Evolutionary conservation across 208 protist species (phyloP), one percentile per base, ranked within the genome.

Genomic region (Herpetomonas tarakana): DNA sequence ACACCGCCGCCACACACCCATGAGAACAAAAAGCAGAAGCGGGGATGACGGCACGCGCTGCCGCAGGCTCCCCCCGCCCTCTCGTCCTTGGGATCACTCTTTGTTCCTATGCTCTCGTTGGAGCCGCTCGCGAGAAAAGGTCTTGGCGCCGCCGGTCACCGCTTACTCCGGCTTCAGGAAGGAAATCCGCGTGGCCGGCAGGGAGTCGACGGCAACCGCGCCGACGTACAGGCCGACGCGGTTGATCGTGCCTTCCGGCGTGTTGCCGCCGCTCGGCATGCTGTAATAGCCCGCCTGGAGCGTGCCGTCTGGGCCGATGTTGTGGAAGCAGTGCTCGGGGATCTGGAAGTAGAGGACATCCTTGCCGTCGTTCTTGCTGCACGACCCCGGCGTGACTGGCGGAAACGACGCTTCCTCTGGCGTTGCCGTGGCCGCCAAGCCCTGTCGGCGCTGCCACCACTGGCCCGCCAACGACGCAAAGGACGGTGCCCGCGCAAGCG

Each of bases 401-500:
- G 6, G 11, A 22, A 49, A 49, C 11, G 44, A 4, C 44, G 19
- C 19, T 18, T 49, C 44, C 44, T 49, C 16, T 22, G 44, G 44
- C 44, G 19, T 22, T 12, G 16, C 16, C 16, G 44, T 22, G 11
- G 9, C 16, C 44, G 9, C 16, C 16, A 11, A 4, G 44, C 16
- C 19, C 9, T 22, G 3, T 4, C 44, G 44, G 4, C 44, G 9
- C 16, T 4, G 11, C 16, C 44, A 18, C 78, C 74, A 85, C 25
- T 46, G 52, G 31, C 39, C 29, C n/a, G 27, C 51, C 14, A 85
- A 7, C 0, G 45, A 65, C 0, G 19, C 64, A 35, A 67, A 70
- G 41, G 64, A 69, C 25, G 49, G 62, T 52, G 69, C 50, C 45
- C 54, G 46, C 14, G 76, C 65, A n/a, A 87, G 47, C 0, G 62